phyloP scores from a whole-genome alignment of 345 rosid species.

The Eucalyptus curtisii region DNA sequence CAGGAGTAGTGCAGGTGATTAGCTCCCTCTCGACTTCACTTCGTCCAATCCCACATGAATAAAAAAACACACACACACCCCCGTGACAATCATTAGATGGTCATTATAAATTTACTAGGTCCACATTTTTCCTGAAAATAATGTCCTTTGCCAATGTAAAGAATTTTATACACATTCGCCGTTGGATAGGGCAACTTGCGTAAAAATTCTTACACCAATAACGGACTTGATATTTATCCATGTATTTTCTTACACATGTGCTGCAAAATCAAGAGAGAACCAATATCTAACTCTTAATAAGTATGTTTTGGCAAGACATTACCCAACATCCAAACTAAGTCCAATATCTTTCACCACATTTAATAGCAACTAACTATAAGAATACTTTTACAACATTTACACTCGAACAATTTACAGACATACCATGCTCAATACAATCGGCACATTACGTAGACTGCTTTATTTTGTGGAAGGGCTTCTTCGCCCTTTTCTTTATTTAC shows the following conservation, averaged over 20 bases:
- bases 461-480: neutral
- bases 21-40: neutral
- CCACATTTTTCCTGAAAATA: fast-evolving
- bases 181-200: too few relatives aligned
- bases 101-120: fast-evolving
- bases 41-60: neutral
- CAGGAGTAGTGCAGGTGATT: neutral
- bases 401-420: neutral
- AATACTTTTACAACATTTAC: fast-evolving
- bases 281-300: neutral
- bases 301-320: neutral
- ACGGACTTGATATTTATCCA: neutral
- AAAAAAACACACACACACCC: too few relatives aligned
- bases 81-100: neutral
- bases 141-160: neutral
- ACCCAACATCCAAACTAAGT: neutral
- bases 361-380: neutral
- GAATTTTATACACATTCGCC: neutral
- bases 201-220: neutral
- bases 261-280: fast-evolving
- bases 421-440: neutral
- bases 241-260: neutral
- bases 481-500: neutral
- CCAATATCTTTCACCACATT: neutral
- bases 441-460: neutral